These are phyloP conservation scores for Coemansia sp. DNA, from an alignment of 192 early-diverging fungal species.

Conservation along the genomic window DNA sequence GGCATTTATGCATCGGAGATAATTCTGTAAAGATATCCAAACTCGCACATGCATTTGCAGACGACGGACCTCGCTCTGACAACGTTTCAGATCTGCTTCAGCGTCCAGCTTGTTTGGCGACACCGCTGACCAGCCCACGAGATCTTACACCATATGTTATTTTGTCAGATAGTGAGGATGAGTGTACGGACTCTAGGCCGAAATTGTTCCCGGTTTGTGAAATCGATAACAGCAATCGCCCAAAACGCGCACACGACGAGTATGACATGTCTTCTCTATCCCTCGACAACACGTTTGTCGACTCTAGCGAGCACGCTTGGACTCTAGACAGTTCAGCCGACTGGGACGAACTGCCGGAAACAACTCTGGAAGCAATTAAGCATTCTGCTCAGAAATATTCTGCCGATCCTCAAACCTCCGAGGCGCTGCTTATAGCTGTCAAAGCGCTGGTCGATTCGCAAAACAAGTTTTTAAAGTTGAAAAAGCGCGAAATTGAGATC, in stretches of 20 bases:
- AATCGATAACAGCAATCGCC: too few species aligned
- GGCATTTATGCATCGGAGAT: background rate
- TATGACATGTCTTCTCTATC: background rate
- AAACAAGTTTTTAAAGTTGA: background rate
- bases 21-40: background rate
- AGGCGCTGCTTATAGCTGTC: background rate
- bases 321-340: background rate
- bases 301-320: background rate
- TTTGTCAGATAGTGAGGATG: background rate
- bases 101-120: too few species aligned
- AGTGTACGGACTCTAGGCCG: background rate
- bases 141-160: background rate
- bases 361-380: background rate
- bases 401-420: background rate
- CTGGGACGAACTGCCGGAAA: background rate
- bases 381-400: background rate
- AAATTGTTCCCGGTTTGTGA: background rate
- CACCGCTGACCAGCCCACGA: too few species aligned
- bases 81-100: background rate
- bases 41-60: slow-evolving; percentile 1
- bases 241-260: too few species aligned
- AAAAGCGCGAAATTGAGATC: background rate
- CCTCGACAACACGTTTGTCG: slow-evolving; percentile 7
- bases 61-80: background rate
- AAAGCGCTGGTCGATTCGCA: background rate